Evolutionary conservation across 1,284 basidiomycete genomes (phyloP).

Genomic region (Microbotryomycetes sp.): DNA sequence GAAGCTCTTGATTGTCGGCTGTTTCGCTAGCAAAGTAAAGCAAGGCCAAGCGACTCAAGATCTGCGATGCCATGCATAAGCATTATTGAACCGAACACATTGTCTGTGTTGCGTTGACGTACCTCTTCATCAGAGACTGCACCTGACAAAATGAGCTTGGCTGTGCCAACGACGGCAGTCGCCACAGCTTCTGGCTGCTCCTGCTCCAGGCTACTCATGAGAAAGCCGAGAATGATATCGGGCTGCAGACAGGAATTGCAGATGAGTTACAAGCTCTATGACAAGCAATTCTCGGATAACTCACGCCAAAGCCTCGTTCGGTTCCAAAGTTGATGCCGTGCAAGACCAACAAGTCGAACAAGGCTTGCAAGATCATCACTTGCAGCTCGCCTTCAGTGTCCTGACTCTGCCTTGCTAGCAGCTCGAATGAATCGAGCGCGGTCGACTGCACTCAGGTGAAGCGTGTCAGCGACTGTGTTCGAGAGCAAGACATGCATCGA

Average conservation of each 20-base stretch:
- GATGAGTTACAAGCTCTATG: background rate
- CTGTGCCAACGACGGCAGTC: conserved; percentile 70
- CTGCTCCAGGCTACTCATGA: conserved; percentile 65
- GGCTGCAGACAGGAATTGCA: conserved; percentile 50
- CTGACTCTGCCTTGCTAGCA: conserved; percentile 81
- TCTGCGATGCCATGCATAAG: conserved; percentile 46
- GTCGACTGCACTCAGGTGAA: conserved; percentile 56
- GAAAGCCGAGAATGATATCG: conserved; percentile 63
- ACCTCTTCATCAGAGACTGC: conserved; percentile 70
- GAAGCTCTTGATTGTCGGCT: conserved; percentile 70
- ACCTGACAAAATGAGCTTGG: conserved; percentile 83
- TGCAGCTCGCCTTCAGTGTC: conserved; percentile 69
- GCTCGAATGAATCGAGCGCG: conserved; percentile 81
- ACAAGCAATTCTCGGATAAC: conserved; percentile 6
- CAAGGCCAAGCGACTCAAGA: conserved; percentile 69
- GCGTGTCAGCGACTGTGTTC: background rate
- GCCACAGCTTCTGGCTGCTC: conserved; percentile 73
- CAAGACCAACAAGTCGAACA: conserved; percentile 87
- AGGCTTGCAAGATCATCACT: conserved; percentile 71
- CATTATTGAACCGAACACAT: background rate
- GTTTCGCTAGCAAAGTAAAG: conserved; percentile 86
- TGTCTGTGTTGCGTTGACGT: conserved; percentile 30
- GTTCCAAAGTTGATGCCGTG: conserved; percentile 72
- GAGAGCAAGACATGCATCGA: conserved; percentile 17
- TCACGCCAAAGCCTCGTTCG: conserved; percentile 39